Evolutionary conservation across 2,329 filamentous ascomycete genomes (phyloP).

Genomic region (Penicillium verrucosum): DNA sequence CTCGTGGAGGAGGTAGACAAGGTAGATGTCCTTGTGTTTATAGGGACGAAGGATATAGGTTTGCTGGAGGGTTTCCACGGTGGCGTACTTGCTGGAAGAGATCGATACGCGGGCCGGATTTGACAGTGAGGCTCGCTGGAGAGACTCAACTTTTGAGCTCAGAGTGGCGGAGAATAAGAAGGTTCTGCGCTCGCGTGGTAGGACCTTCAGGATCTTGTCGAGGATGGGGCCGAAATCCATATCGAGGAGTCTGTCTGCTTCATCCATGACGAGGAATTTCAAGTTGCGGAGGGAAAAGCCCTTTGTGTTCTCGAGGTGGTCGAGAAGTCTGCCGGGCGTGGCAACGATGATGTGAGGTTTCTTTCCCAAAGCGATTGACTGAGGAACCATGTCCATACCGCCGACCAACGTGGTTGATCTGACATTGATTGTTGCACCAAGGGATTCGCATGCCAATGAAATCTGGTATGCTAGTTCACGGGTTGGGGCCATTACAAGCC

Average conservation of each 20-base stretch:
- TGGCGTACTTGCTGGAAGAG: constrained; percentile 80
- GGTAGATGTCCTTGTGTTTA: constrained; percentile 83
- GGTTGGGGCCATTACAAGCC: constrained; percentile 87
- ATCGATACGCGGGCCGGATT: constrained; percentile 83
- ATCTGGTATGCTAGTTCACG: constrained; percentile 93
- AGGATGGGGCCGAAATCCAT: constrained; percentile 91
- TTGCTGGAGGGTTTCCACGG: constrained; percentile 83
- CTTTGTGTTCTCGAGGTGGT: constrained; percentile 95
- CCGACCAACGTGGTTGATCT: constrained; percentile 83
- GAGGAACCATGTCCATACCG: constrained; percentile 92
- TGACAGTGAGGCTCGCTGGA: constrained; percentile 83
- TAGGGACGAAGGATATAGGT: constrained; percentile 83
- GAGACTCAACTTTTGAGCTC: constrained; percentile 84
- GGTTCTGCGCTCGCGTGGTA: constrained; percentile 73
- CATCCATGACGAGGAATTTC: constrained; percentile 82
- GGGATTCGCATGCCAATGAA: constrained; percentile 77
- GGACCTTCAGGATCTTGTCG: constrained; percentile 87
- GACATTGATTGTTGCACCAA: constrained; percentile 84
- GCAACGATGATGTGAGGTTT: constrained; percentile 92
- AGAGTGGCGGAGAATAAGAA: constrained; percentile 94
- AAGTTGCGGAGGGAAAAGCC: constrained; percentile 80
- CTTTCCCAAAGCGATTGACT: constrained; percentile 88
- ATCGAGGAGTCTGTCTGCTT: constrained; percentile 64
- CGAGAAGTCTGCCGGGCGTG: constrained; percentile 81
- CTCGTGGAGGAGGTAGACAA: constrained; percentile 82